Evolutionary conservation across 768 basidiomycete species (phyloP).

Genomic region (Macrolepiota dolichaula): DNA sequence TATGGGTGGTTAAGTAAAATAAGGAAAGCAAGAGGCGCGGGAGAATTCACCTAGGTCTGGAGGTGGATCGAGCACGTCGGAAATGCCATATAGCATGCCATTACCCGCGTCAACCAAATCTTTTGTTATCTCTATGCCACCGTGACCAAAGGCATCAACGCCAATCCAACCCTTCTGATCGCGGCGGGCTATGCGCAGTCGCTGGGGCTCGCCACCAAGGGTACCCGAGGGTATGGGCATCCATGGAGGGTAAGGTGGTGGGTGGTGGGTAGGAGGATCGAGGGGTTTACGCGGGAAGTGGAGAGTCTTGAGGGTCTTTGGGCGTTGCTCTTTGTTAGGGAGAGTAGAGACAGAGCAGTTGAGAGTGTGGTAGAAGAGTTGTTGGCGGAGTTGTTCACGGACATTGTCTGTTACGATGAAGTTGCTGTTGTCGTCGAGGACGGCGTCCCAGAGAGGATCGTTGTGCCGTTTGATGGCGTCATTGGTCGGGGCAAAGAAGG

Average conservation of each 20-base stretch:
- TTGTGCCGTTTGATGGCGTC: slow-evolving; percentile 69
- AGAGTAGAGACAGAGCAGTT: slow-evolving; percentile 67
- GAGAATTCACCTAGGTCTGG: slow-evolving; percentile 60
- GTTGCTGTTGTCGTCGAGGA: slow-evolving; percentile 36
- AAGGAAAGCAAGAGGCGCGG: neutral
- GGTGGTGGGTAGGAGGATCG: slow-evolving; percentile 62
- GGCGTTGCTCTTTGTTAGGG: slow-evolving; percentile 30
- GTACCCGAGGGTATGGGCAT: slow-evolving; percentile 80
- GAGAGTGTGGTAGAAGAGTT: slow-evolving; percentile 91
- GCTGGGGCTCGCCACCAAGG: slow-evolving; percentile 79
- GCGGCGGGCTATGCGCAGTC: slow-evolving; percentile 58
- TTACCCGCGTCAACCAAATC: slow-evolving; percentile 59
- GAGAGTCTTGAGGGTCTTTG: slow-evolving; percentile 53
- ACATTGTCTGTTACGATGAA: slow-evolving; percentile 67
- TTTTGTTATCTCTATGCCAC: slow-evolving; percentile 66
- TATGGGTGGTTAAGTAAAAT: slow-evolving; percentile 24
- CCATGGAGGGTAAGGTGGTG: slow-evolving; percentile 81
- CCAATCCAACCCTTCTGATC: slow-evolving; percentile 56
- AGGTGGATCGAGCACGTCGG: slow-evolving; percentile 72
- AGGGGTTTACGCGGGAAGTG: slow-evolving; percentile 62
- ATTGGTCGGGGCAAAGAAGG: slow-evolving; percentile 95
- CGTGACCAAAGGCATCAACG: slow-evolving; percentile 76
- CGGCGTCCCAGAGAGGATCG: slow-evolving; percentile 34
- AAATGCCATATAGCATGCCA: slow-evolving; percentile 75
- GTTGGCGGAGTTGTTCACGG: slow-evolving; percentile 79